Base-by-base conservation (phyloP, 805 yeast species). In the Zygosaccharomyces siamensis region DNA sequence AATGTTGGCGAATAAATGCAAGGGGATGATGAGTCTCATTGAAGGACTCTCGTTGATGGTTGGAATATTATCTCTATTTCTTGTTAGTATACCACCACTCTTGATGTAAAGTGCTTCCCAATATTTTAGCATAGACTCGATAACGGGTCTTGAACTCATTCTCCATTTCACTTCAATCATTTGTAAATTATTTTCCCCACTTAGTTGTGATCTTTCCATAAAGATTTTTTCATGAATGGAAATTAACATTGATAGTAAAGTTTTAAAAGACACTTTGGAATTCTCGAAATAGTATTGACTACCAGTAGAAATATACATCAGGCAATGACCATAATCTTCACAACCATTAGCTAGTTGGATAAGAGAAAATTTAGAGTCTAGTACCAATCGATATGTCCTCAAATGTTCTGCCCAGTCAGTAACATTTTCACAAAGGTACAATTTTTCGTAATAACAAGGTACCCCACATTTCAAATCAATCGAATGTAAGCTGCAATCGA, bases 171-270 rank as follows among this genome's bases (percentile, higher is more conserved):
- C 73, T 28, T 79, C 78, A 49, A 76, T 75, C 43, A 73, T 69
- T 8, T 73, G 71, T 12, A 72, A 73, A 45, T 69, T 66, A 8
- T 66, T 53, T 47, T 69, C 71, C 44, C 57, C 55, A 45, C 66
- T 73, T 47, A 71, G 49, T 26, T 66, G 64, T 43, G 60, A 61
- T 51, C 80, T 71, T 56, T 80, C 82, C 21, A 69, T 62, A 61
- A 79, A 82, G 33, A 86, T 80, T 55, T 72, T 74, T 55, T 84
- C 92, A 61, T 84, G 87, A 36, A 85, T 72, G 16, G 84, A 78
- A 69, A 84, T 74, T 51, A 86, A 67, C 51, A 83, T 69, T 2
- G 83, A 75, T 36, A 83, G 63, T 49, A 77, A 56, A 14, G 84
- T 76, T 28, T 59, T 56, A 38, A 61, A 59, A 63, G 77, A 49